Conservation (phyloP, 441 rosid genomes). For the Croton setiger region DNA sequence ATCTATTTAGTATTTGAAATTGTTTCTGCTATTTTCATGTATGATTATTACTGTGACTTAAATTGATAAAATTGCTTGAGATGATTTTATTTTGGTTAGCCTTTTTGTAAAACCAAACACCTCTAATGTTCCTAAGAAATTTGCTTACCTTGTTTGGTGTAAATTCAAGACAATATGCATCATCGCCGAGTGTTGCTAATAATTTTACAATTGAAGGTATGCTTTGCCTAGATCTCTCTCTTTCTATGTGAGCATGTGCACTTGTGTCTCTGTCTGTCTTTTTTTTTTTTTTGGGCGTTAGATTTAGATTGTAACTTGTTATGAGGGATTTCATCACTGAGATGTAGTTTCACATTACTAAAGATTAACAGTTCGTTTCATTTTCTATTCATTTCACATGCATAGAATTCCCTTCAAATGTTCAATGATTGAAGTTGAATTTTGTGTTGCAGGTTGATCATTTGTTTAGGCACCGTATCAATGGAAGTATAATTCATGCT, state of each 20-base stretch:
- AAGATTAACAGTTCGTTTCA: neutral
- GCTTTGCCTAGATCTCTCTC: neutral
- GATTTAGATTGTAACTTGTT: neutral
- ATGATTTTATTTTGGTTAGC: neutral
- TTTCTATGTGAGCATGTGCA: too few species aligned
- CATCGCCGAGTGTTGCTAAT: neutral
- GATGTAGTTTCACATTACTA: neutral
- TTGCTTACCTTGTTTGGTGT: neutral
- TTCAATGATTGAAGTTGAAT: neutral
- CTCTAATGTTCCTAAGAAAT: neutral
- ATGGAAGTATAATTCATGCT: slow-evolving; percentile 80
- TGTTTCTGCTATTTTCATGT: neutral
- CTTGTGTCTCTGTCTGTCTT: too few species aligned
- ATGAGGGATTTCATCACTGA: neutral
- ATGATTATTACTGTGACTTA: neutral
- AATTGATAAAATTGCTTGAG: neutral
- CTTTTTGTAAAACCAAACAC: slow-evolving; percentile 9
- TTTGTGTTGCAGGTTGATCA: slow-evolving; percentile 80
- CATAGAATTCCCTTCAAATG: neutral
- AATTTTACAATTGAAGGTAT: neutral
- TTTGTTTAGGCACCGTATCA: slow-evolving; percentile 95
- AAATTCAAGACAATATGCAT: neutral
- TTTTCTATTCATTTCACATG: slow-evolving; percentile 1
- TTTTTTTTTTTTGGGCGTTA: neutral
- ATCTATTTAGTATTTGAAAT: neutral